Base-by-base conservation (phyloP, 2,329 filamentous ascomycete species). In the Alternaria metachromatica region DNA sequence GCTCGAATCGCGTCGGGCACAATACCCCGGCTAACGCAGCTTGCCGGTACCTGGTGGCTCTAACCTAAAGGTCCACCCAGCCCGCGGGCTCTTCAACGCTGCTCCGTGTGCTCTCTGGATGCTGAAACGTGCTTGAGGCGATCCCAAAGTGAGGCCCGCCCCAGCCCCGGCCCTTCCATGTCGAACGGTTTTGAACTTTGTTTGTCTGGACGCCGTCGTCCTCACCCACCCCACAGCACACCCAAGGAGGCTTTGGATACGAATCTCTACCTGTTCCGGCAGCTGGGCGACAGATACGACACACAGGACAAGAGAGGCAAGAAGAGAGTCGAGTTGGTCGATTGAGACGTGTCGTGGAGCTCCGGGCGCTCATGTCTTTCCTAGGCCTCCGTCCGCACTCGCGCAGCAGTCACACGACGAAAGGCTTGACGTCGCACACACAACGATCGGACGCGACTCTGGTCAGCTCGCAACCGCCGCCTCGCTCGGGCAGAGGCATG, bases 401-500 rank as follows among this genome's bases (percentile, higher is more conserved):
- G 64, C 78, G 78, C 70, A 76, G 70, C 64, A 75, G 77, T 62
- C 65, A 74, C 50, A 65, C 67, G 37, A 60, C 68, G 44, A 74
- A 69, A 54, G 62, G 66, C 26, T 69, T 69, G 30, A 68, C 68
- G 56, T 70, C 72, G 3, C 64, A 72, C 26, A 30, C 64, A 18
- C 68, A 69, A 54, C 70, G 69, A 51, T 74, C 70, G 54, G 71
- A 68, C 66, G 64, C 70, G n/a, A 74, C 71, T 18, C 63, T 75
- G 56, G 68, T 41, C 37, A 41, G 74, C 46, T 70, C 73, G 20
- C 68, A 75, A 44, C 58, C 65, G 23, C 79, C 76, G 13, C 70
- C 76, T 45, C 76, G 76, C 66, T 76, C 76, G 41, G 68, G 70
- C 66, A 76, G 78, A 79, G 79, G 75, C 70, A 89, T 90, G 83